These are phyloP conservation scores for Geotrichum cucujoidarum DNA, from an alignment of 1,139 yeast species.

Conservation along the genomic window DNA sequence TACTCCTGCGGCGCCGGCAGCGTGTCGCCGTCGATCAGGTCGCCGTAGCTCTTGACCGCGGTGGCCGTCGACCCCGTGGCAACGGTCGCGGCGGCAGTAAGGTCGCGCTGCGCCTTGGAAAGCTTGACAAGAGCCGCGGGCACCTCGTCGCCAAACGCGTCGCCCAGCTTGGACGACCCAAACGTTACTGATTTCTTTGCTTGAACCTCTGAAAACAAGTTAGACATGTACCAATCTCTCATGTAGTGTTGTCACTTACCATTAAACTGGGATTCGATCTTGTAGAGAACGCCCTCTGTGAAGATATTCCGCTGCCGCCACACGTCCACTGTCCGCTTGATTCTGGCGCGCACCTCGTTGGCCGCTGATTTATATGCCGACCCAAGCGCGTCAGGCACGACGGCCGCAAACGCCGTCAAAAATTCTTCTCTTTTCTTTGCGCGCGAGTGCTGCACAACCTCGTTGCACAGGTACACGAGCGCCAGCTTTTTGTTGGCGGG, in stretches of 20 bases:
- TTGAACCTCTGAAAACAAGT: conserved; percentile 2
- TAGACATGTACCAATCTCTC: not conserved
- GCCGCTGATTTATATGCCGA: conserved; percentile 33
- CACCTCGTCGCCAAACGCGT: conserved; percentile 37
- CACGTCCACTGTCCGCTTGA: conserved; percentile 61
- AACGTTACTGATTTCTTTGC: conserved; percentile 8
- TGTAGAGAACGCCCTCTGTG: conserved; percentile 40
- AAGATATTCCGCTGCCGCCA: conserved; percentile 72
- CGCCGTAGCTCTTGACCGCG: conserved; percentile 22
- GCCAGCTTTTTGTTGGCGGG: conserved; percentile 50
- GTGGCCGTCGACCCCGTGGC: conserved; percentile 19
- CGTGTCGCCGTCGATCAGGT: conserved; percentile 40
- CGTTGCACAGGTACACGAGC: conserved; percentile 71
- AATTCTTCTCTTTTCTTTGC: conserved; percentile 60
- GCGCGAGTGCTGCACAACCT: conserved; percentile 75
- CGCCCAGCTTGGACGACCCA: conserved; percentile 12
- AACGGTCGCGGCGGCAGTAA: conserved; percentile 24
- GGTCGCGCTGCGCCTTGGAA: conserved; percentile 41
- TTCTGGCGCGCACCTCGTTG: conserved; percentile 46
- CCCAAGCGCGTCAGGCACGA: conserved; percentile 40
- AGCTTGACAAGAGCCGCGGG: conserved; percentile 44
- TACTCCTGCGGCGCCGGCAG: conserved; percentile 52
- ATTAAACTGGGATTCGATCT: conserved; percentile 40
- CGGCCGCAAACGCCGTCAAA: conserved; percentile 51
- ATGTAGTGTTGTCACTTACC: conserved; percentile 1